Percentiles rank a stretch among this genome's conserved stretches.
These are phyloP conservation scores for Gloeophyllum trabeum DNA, from an alignment of 768 basidiomycete species.

Conservation along the genomic window DNA sequence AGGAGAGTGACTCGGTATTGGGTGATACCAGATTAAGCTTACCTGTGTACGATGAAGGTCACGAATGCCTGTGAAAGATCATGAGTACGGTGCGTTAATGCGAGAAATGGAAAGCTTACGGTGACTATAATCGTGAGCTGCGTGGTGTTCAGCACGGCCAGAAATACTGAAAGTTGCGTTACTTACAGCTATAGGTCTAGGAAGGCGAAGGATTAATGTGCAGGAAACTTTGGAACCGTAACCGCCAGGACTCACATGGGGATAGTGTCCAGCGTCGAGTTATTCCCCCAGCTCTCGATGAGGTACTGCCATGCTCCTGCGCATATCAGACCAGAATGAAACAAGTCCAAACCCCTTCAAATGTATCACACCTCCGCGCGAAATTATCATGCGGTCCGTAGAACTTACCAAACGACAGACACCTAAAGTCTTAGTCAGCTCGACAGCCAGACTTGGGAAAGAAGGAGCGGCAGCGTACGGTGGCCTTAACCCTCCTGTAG, in stretches of 20 bases:
- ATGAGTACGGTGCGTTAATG: background rate
- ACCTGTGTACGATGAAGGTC: background rate
- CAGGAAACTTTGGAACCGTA: too few species aligned
- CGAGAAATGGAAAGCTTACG: background rate
- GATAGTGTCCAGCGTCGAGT: background rate
- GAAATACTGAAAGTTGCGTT: too few species aligned
- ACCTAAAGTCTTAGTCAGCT: background rate
- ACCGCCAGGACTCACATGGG: background rate
- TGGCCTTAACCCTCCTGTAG: background rate
- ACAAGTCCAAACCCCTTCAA: background rate
- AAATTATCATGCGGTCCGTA: too few species aligned
- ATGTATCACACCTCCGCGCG: too few species aligned
- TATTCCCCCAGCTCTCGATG: background rate
- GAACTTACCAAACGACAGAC: background rate
- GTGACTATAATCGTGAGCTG: background rate
- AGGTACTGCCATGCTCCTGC: background rate
- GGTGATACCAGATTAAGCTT: too few species aligned
- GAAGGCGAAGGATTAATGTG: background rate
- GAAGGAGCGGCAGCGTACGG: background rate
- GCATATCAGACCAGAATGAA: background rate
- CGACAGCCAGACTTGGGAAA: background rate
- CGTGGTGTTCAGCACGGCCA: too few species aligned
- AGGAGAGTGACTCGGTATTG: too few species aligned
- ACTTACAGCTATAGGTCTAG: background rate
- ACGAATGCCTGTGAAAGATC: background rate